Conservation (phyloP, 148 eudicot genomes). For the Euryodendron excelsum region DNA sequence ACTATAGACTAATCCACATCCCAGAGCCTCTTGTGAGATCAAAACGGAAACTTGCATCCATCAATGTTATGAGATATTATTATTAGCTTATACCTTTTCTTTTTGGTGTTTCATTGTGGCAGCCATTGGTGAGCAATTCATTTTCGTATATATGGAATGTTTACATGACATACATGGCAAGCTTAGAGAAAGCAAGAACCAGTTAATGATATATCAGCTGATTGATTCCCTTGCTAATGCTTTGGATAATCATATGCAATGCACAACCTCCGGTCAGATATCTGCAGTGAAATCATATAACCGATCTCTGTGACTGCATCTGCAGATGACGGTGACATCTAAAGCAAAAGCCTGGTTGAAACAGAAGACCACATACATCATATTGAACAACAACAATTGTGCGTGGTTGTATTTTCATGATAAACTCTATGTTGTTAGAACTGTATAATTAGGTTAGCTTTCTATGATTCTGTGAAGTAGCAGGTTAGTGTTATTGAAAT, state of each 20-base stretch:
- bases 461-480: background rate
- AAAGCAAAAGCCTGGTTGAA: background rate
- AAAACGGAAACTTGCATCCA: background rate
- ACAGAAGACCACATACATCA: background rate
- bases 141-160: conserved; percentile 88
- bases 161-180: conserved; percentile 91
- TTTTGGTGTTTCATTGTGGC: conserved; percentile 22
- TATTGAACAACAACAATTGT: background rate
- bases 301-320: background rate
- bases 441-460: background rate
- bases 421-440: background rate
- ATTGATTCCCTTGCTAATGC: background rate
- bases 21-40: background rate
- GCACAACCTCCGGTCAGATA: background rate
- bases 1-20: background rate
- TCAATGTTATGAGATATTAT: background rate
- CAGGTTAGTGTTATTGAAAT: background rate
- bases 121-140: conserved; percentile 84
- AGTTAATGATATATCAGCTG: background rate
- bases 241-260: background rate
- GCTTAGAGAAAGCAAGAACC: conserved; percentile 54
- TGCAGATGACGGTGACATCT: background rate
- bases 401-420: background rate
- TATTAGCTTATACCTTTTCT: background rate
- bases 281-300: background rate